phyloP scores from a whole-genome alignment of 306 rosid genomes.

The Mimosa pudica region DNA sequence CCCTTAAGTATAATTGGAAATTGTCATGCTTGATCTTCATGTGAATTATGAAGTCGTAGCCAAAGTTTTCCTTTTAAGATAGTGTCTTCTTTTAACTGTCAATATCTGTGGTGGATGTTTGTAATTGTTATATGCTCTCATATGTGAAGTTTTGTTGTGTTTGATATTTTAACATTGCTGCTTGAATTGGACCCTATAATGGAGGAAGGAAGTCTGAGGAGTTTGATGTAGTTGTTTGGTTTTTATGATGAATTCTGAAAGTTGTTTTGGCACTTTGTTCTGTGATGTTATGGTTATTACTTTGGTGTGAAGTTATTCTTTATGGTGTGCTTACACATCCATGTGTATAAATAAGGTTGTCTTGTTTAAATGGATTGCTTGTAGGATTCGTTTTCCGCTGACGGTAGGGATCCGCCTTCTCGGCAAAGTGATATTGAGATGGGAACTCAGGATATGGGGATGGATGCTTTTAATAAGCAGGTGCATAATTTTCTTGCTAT shows the following conservation, averaged over 20 bases:
- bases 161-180: conserved; percentile 12
- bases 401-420: conserved; percentile 64
- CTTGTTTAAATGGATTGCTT: conserved; percentile 24
- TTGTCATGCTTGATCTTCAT: conserved; percentile 29
- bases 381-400: conserved; percentile 79
- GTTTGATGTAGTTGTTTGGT: not conserved
- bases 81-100: conserved; percentile 10
- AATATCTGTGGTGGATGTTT: conserved; percentile 19
- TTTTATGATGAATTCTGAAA: conserved; percentile 16
- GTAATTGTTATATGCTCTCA: conserved; percentile 15
- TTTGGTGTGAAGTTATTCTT: conserved; percentile 24
- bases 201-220: not conserved
- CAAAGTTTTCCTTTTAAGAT: conserved; percentile 2
- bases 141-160: not conserved
- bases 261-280: conserved; percentile 13
- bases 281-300: conserved; percentile 18
- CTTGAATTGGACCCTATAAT: not conserved
- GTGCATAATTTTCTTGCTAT: conserved; percentile 33
- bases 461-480: conserved; percentile 70
- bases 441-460: conserved; percentile 67
- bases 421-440: conserved; percentile 80
- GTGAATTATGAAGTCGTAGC: not conserved
- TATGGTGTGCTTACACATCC: conserved; percentile 25
- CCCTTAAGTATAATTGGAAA: conserved; percentile 8
- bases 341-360: conserved; percentile 23